Evolutionary conservation across 257 asterid genomes (phyloP).

Genomic region (Solanum pimpinellifolium): DNA sequence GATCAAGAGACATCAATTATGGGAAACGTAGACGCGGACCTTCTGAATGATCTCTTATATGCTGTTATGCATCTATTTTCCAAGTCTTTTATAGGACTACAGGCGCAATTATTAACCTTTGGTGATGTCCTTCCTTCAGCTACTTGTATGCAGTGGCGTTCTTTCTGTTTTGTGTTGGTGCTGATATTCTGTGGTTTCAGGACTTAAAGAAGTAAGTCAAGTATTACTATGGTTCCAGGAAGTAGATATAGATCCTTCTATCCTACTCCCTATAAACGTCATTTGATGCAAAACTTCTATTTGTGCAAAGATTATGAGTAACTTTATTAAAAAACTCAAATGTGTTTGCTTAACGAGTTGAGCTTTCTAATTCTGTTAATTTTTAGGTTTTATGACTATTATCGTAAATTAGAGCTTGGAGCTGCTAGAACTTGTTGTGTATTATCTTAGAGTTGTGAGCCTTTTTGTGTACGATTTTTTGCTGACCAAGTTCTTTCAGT

Average conservation of each 20-base stretch:
- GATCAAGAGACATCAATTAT: slow-evolving; percentile 36
- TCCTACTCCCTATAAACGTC: slow-evolving; percentile 14
- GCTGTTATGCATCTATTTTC: neutral
- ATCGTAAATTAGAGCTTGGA: slow-evolving; percentile 2
- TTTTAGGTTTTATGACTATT: slow-evolving; percentile 7
- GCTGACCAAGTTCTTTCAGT: neutral
- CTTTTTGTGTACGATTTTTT: neutral
- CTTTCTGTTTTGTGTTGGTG: slow-evolving; percentile 21
- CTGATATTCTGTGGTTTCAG: slow-evolving; percentile 21
- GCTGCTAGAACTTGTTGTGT: neutral
- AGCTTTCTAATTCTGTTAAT: slow-evolving; percentile 5
- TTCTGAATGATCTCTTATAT: slow-evolving; percentile 19
- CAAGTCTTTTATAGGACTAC: neutral
- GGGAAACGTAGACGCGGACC: slow-evolving; percentile 38
- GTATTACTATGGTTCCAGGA: slow-evolving; percentile 27
- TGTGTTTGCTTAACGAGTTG: slow-evolving; percentile 27
- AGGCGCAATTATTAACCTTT: neutral
- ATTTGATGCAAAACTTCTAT: slow-evolving; percentile 24
- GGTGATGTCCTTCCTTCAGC: slow-evolving; percentile 6
- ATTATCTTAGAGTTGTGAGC: neutral
- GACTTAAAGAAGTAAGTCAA: slow-evolving; percentile 54
- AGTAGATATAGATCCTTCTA: slow-evolving; percentile 22
- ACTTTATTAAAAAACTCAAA: slow-evolving; percentile 11
- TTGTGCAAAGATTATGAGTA: slow-evolving; percentile 20
- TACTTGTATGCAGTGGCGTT: slow-evolving; percentile 13